Conservation (phyloP, 2,329 filamentous ascomycete genomes). For the Chaetomiaceae sp. region DNA sequence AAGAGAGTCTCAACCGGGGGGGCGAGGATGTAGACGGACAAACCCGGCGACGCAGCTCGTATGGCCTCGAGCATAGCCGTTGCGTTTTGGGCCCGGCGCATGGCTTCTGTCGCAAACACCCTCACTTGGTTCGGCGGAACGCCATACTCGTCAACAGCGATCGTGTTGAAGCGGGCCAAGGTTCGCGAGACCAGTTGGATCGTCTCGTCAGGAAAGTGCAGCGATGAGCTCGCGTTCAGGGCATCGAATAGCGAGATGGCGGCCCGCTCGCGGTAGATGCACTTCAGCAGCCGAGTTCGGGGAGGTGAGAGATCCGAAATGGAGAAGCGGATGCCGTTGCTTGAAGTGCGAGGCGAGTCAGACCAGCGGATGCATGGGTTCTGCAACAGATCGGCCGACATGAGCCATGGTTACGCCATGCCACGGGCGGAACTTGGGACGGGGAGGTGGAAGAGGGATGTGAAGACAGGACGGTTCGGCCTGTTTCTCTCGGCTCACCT, state of each 20-base stretch:
- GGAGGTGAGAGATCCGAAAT: slow-evolving; percentile 73
- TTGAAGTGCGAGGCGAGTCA: slow-evolving; percentile 28
- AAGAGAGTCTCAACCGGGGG: slow-evolving; percentile 78
- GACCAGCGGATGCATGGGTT: slow-evolving; percentile 1
- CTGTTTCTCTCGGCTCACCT: slow-evolving; percentile 34
- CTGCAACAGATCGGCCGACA: slow-evolving; percentile 1
- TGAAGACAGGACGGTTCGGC: too few relatives aligned
- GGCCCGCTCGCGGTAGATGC: slow-evolving; percentile 70
- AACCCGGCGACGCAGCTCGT: slow-evolving; percentile 50
- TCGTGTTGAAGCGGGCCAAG: slow-evolving; percentile 63
- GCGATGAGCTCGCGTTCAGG: slow-evolving; percentile 44
- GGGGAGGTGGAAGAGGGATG: not conserved
- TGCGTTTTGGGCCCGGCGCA: slow-evolving; percentile 72
- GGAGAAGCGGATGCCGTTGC: slow-evolving; percentile 91
- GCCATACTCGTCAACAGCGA: slow-evolving; percentile 58
- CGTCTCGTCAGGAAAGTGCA: slow-evolving; percentile 45
- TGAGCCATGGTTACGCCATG: slow-evolving; percentile 2
- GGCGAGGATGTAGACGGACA: slow-evolving; percentile 64
- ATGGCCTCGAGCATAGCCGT: slow-evolving; percentile 62
- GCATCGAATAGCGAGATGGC: slow-evolving; percentile 85
- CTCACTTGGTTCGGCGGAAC: slow-evolving; percentile 61
- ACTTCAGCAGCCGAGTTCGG: slow-evolving; percentile 65
- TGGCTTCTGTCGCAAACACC: slow-evolving; percentile 84
- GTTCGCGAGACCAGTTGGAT: slow-evolving; percentile 61
- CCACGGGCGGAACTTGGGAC: too few relatives aligned